A percentile compares a stretch with the other conserved stretches of the same genome.
Conservation (phyloP, 352 stramenopile species). For the Globisporangium lucens region DNA sequence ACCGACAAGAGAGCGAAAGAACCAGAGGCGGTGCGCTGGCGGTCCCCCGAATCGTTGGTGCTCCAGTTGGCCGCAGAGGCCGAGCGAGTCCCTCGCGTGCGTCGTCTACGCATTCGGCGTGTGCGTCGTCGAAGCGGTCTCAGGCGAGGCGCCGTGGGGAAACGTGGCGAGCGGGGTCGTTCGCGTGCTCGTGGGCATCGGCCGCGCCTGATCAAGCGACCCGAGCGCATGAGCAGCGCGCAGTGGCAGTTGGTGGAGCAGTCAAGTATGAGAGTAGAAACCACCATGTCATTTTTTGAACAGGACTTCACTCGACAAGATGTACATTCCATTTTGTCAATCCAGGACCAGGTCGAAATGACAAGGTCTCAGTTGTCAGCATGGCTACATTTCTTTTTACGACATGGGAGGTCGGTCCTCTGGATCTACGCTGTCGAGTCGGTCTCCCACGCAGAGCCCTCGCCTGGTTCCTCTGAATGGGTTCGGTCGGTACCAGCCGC, state of each 20-base stretch:
- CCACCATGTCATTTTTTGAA: too few species aligned
- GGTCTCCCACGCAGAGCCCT: constrained; percentile 12
- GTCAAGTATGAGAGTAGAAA: neutral
- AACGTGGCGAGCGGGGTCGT: neutral
- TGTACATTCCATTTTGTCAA: too few species aligned
- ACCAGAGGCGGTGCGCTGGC: neutral
- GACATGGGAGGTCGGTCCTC: neutral
- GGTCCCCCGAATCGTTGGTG: neutral
- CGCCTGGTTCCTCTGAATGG: neutral
- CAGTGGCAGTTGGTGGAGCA: neutral
- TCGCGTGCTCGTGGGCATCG: constrained; percentile 1
- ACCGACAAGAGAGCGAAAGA: neutral
- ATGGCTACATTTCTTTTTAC: neutral
- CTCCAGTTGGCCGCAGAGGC: neutral
- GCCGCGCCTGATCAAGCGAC: neutral
- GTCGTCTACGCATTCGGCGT: constrained; percentile 4
- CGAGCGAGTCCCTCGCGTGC: neutral
- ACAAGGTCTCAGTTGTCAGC: neutral
- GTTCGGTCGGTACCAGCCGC: neutral
- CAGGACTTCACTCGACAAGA: too few species aligned
- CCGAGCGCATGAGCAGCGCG: neutral
- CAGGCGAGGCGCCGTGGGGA: neutral
- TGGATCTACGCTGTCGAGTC: constrained; percentile 7
- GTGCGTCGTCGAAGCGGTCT: constrained; percentile 2
- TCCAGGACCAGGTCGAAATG: neutral